Base-by-base conservation (phyloP, 345 rosid genomes). In the Boechera stricta region DNA sequence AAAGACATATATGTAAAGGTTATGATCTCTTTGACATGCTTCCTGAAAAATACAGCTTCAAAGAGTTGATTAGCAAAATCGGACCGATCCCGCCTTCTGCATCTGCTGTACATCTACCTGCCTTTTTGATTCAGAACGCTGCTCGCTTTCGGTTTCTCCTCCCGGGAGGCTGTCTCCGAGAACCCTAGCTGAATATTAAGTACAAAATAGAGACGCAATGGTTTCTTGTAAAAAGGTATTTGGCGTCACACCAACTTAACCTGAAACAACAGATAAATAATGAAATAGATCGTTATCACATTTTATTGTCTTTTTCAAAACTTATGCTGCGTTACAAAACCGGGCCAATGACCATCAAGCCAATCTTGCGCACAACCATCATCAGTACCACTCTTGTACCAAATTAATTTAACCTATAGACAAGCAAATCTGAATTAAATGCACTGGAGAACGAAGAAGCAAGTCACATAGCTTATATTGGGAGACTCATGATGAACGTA, bases 61-160 rank as follows among this genome's bases (percentile, higher is more conserved):
- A 80, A 68, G 97, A 87, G 69, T 74, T 94, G 86, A 88, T 92
- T 39, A 94, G 90, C 84, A 94, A 89, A 81, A 84, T 94, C 83
- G 97, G 98, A 33, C 57, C 97, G 0, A 88, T 88, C 24, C 86
- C 91, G 0, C 88, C 60, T 15, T 88, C 98, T 35, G 86, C 97
- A 29, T 92, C 97, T n/a, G 98, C 96, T 0, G 98, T 92, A 66
- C 94, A 94, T 82, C 86, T 94, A 44, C 98, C 98, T 21, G 82
- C 95, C 8, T 89, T 87, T 85, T 74, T 94, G 80, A 86, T 92
- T 73, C 85, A 86, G 82, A 94, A 94, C 60, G 97, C 98, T 16
- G 86, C 82, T 39, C 85, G 80, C 62, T 89, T 84, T 72, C 83
- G 85, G 78, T 94, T 89, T 79, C 98, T 95, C 44, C 94, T 92